These are phyloP conservation scores for Mucor saturninus DNA, from an alignment of 371 early-diverging fungal genomes.

Conservation along the genomic window DNA sequence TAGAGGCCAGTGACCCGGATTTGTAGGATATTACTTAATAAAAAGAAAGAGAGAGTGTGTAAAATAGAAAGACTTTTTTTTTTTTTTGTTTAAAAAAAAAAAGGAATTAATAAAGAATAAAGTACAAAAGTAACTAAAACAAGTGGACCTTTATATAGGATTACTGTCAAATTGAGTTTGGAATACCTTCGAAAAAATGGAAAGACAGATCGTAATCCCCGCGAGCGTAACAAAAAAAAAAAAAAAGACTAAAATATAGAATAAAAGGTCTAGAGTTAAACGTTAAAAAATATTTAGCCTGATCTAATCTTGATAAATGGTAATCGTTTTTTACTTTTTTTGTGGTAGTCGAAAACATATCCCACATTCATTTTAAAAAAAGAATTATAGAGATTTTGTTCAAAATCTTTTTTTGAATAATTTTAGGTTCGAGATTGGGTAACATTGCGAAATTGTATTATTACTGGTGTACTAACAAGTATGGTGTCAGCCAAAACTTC, in stretches of 20 bases:
- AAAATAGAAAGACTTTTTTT: background rate
- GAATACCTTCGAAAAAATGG: background rate
- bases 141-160: slow-evolving; percentile 7
- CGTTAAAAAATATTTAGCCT: background rate
- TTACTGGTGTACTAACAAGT: slow-evolving; percentile 3
- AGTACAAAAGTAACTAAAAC: background rate
- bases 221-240: background rate
- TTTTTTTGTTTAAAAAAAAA: background rate
- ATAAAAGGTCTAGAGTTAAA: no score
- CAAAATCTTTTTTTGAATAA: background rate
- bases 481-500: slow-evolving; percentile 13
- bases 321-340: background rate
- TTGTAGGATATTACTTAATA: slow-evolving; percentile 1
- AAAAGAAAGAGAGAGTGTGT: background rate
- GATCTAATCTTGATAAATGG: background rate
- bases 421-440: slow-evolving; percentile 8
- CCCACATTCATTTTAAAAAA: slow-evolving; percentile 4
- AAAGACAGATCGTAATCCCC: slow-evolving; percentile 4
- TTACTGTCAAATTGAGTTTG: slow-evolving; percentile 8
- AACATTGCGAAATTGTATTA: background rate
- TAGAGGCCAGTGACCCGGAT: slow-evolving; percentile 56
- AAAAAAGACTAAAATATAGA: background rate
- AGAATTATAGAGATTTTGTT: background rate
- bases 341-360: background rate
- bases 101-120: background rate